Base-by-base conservation (phyloP, 1,284 basidiomycete species). In the Cerioporus squamosus region DNA sequence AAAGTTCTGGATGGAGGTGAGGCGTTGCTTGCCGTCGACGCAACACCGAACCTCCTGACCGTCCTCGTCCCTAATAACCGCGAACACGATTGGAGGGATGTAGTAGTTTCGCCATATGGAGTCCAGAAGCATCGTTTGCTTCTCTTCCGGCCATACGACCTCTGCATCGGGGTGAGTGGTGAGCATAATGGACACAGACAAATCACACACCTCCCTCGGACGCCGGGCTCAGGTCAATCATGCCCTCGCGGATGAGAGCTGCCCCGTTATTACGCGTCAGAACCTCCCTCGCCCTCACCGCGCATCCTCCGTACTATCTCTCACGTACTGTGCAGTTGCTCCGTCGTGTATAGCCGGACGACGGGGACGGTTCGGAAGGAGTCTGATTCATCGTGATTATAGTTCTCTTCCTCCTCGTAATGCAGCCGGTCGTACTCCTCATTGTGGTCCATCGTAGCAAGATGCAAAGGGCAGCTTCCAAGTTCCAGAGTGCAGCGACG, bases 31-130 rank as follows among this genome's bases (percentile, higher is more conserved):
- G 5, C 89, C 89, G 62, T 91, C 90, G 14, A 91, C 87, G 62
- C 90, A 92, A 51, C 86, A 74, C 57, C 82, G 73, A n/a, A 81
- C 72, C 42, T 77, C 74, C 46, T 81, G 78, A 0, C 81, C 85
- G 0, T 85, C 83, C 10, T 84, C 81, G 53, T 84, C 81, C 20
- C 65, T 70, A 44, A 74, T 74, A 1, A 87, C 77, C 4, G 86
- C 83, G 57, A 91, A 90, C 33, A 91, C 84, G n/a, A 92, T 77
- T 0, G 88, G 87, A 0, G 88, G 90, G 8, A 92, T 82, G 61
- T 85, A 90, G 66, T 82, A 88, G 63, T 91, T 88, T 51, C 83
- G 84, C 61, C 85, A 88, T n/a, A 92, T 76, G 0, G 90, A 91
- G 66, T 91, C 87, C 23, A 92, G 84, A n/a, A 93, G 80, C 36